Evolutionary conservation across 163 green algal species (phyloP).

Genomic region (Scenedesmus sp.): DNA sequence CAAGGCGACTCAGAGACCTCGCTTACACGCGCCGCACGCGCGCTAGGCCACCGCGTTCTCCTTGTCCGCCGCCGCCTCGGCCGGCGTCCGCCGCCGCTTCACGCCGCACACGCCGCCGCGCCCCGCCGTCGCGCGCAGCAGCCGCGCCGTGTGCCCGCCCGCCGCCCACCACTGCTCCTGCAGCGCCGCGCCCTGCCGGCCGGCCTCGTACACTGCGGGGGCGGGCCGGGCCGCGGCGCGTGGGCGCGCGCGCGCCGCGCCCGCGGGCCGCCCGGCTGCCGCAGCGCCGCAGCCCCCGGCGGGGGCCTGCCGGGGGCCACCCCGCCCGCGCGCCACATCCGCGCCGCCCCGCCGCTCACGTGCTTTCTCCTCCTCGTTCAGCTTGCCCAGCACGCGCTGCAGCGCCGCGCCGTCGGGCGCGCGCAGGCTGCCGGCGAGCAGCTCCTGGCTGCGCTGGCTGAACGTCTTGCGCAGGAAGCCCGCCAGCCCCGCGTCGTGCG

Average conservation of each 20-base stretch:
- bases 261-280: not conserved
- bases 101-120: constrained; percentile 4
- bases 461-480: constrained; percentile 43
- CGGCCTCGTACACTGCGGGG: constrained; percentile 41
- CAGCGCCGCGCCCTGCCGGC: constrained; percentile 19
- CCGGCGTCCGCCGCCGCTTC: constrained; percentile 27
- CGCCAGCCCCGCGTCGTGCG: constrained; percentile 9
- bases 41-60: constrained; percentile 36
- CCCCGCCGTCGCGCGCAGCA: constrained; percentile 13
- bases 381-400: constrained; percentile 25
- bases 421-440: constrained; percentile 37
- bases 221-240: not conserved
- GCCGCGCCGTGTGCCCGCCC: constrained; percentile 29
- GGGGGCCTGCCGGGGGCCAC: not conserved
- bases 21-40: too few relatives aligned
- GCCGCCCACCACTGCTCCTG: constrained; percentile 49
- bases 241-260: too few relatives aligned
- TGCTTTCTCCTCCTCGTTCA: constrained; percentile 44
- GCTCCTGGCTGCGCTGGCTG: constrained; percentile 21
- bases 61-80: constrained; percentile 39
- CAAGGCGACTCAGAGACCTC: too few relatives aligned
- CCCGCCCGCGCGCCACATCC: not conserved
- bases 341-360: not conserved
- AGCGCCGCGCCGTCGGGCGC: constrained; percentile 39
- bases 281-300: not conserved